Evolutionary conservation across 306 rosid species (phyloP).

Genomic region (Mimosa bimucronata): DNA sequence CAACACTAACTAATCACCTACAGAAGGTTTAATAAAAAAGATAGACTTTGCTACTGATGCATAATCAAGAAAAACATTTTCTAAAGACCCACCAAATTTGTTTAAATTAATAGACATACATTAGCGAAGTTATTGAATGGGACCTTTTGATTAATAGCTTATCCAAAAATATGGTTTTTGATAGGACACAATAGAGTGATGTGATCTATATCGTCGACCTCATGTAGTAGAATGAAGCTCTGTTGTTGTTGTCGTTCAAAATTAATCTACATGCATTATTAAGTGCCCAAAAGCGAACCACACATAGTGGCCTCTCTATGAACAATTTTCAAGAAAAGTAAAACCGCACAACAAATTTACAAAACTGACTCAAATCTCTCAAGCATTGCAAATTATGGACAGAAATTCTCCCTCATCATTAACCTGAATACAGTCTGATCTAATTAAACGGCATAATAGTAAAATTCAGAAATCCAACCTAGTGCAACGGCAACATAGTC

Average conservation of each 20-base stretch:
- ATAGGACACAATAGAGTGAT: too few relatives aligned
- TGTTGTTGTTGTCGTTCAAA: too few relatives aligned
- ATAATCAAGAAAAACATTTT: background rate
- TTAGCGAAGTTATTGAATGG: too few relatives aligned
- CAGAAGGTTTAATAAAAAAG: background rate
- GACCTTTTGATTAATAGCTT: too few relatives aligned
- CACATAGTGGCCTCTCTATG: background rate
- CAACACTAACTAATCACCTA: slow-evolving; percentile 1
- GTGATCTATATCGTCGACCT: too few relatives aligned
- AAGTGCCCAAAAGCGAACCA: background rate
- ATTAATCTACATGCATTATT: too few relatives aligned
- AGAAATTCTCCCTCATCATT: too few relatives aligned
- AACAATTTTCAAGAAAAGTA: slow-evolving; percentile 8
- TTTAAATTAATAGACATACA: too few relatives aligned
- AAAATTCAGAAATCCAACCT: background rate
- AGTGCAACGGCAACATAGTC: background rate
- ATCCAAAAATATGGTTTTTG: too few relatives aligned
- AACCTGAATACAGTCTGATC: background rate
- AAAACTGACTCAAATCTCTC: background rate
- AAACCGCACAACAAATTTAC: background rate
- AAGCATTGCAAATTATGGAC: background rate
- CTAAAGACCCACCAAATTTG: background rate
- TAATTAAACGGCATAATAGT: background rate
- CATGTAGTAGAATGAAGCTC: too few relatives aligned
- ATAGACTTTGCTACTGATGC: background rate